Conservation (phyloP, 2,329 filamentous ascomycete species). For the Trichoderma sp. region DNA sequence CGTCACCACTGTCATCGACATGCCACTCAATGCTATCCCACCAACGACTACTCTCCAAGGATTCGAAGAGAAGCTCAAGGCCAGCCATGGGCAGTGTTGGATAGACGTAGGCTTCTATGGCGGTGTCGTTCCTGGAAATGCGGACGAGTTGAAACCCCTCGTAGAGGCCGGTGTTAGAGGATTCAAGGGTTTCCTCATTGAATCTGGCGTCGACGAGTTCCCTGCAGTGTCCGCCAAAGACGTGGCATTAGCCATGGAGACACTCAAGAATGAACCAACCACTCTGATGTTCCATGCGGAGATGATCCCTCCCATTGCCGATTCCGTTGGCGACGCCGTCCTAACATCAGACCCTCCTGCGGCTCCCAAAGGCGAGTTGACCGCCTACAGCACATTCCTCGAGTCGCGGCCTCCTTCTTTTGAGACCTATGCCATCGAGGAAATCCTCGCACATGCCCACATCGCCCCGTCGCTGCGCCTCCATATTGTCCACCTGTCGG, state of each 20-base stretch:
- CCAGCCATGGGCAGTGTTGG: slow-evolving; percentile 87
- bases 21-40: slow-evolving; percentile 96
- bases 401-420: slow-evolving; percentile 84
- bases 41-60: slow-evolving; percentile 86
- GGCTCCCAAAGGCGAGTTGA: slow-evolving; percentile 67
- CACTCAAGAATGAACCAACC: slow-evolving; percentile 75
- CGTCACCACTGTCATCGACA: slow-evolving; percentile 94
- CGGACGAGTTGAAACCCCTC: slow-evolving; percentile 70
- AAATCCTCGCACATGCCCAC: slow-evolving; percentile 78
- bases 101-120: slow-evolving; percentile 99
- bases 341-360: slow-evolving; percentile 67
- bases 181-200: slow-evolving; percentile 97
- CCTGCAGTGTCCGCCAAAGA: slow-evolving; percentile 81
- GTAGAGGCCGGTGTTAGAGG: slow-evolving; percentile 84
- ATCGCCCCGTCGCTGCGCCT: slow-evolving; percentile 78
- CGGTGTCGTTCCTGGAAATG: slow-evolving; percentile 88
- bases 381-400: slow-evolving; percentile 84
- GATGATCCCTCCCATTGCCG: slow-evolving; percentile 86
- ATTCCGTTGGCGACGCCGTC: slow-evolving; percentile 74
- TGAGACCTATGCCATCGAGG: slow-evolving; percentile 84
- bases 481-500: slow-evolving; percentile 91
- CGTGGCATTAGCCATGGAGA: slow-evolving; percentile 74
- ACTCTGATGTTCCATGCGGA: slow-evolving; percentile 99
- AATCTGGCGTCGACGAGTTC: slow-evolving; percentile 95
- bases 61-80: slow-evolving; percentile 79